Evolutionary conservation across 2,329 filamentous ascomycete species (phyloP).

Genomic region (Nigrospora osmanthi): DNA sequence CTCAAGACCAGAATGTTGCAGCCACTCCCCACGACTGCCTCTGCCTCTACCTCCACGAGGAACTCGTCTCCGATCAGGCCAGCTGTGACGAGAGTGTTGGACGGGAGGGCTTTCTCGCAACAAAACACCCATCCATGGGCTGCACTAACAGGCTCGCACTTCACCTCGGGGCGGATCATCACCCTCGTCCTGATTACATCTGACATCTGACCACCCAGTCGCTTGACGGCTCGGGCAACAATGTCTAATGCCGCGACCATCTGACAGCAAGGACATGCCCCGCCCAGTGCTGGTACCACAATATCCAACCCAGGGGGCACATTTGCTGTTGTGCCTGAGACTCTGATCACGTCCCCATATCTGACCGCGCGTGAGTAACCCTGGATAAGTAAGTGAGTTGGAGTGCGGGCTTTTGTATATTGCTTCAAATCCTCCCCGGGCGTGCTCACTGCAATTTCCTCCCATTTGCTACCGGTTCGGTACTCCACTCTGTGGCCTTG

Average conservation of each 20-base stretch:
- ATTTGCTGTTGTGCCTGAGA: slow-evolving; percentile 25
- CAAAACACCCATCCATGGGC: slow-evolving; percentile 19
- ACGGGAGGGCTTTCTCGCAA: slow-evolving; percentile 13
- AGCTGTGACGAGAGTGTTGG: slow-evolving; percentile 10
- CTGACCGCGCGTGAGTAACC: slow-evolving; percentile 22
- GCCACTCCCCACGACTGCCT: slow-evolving; percentile 5
- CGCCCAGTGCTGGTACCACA: slow-evolving; percentile 10
- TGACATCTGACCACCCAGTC: slow-evolving; percentile 14
- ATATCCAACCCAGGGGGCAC: slow-evolving; percentile 6
- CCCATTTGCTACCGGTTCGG: slow-evolving; percentile 19
- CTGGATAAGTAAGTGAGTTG: slow-evolving; percentile 16
- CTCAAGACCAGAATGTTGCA: neutral
- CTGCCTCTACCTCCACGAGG: slow-evolving; percentile 13
- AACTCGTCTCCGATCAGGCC: slow-evolving; percentile 7
- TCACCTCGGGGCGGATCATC: slow-evolving; percentile 12
- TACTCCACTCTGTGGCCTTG: slow-evolving; percentile 18
- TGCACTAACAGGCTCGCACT: slow-evolving; percentile 16
- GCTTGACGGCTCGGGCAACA: slow-evolving; percentile 14
- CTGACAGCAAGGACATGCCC: slow-evolving; percentile 14
- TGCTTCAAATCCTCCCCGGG: neutral
- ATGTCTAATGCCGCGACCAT: slow-evolving; percentile 19
- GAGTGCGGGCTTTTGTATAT: neutral
- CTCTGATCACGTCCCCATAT: slow-evolving; percentile 12
- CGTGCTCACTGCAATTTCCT: slow-evolving; percentile 17
- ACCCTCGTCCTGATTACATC: slow-evolving; percentile 19